Evolutionary conservation across 2,329 filamentous ascomycete genomes (phyloP), one percentile per base, ranked within the genome.

Genomic region (Cladosporium halotolerans): DNA sequence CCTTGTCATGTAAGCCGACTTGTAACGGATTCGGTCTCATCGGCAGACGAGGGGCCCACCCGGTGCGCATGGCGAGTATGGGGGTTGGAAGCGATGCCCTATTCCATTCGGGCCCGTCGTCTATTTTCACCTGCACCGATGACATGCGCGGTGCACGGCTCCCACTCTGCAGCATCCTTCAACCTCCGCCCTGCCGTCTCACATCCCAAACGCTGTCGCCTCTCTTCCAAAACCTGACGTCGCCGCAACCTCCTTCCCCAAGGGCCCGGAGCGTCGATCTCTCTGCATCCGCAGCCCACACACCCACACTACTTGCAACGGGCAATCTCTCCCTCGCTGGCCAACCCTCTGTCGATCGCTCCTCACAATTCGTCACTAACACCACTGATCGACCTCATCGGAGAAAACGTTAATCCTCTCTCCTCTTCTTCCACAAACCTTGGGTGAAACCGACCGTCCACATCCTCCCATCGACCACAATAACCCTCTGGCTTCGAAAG

Each of bases 1-100:
- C 48, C 31, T 44, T 51, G 48, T 51, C 43, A 51, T 51, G 48
- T 51, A 43, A 51, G 48, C 48, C 48, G 40, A 44, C 48, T 44
- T 51, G 48, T 44, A 42, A 50, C 47, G 39, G 16, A 42, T 50
- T 50, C 47, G 47, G 47, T 50, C 38, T 50, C 48, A 44, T 51
- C 48, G 48, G 48, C 48, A 51, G 48, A 23, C 40, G 36, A 18
- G 32, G 48, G 48, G 31, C 38, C 48, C 48, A 51, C 48, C 36
- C 43, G 38, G 23, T 50, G 47, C 42, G 47, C 42, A 36, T 50
- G 47, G 28, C 18, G 9, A 43, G 40, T 44, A 44, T 51, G 48
- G 48, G 32, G 40, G 38, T 42, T 32, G 31, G 39, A 44, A 44
- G 40, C 48, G 40, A 51, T 51, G 48, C 48, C 48, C 48, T 16